phyloP scores from a whole-genome alignment of 1,139 yeast species.

The Wickerhamiella pararugosa region DNA sequence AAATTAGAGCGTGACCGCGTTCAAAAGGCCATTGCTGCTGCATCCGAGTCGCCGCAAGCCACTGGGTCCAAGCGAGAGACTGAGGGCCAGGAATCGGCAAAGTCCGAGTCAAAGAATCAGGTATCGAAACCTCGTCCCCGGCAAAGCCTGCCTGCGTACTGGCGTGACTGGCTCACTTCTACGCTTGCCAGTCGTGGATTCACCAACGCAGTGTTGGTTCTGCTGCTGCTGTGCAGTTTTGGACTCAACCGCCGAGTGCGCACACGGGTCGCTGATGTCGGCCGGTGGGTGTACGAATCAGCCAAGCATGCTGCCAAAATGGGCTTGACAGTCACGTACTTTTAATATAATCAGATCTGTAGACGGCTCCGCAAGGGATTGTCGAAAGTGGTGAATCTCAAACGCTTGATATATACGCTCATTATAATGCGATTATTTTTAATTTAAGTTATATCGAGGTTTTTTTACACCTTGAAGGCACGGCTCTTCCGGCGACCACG shows the following conservation, averaged over 20 bases:
- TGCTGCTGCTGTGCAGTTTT: conserved; percentile 9
- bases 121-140: background rate
- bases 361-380: too few species aligned
- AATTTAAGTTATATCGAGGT: too few species aligned
- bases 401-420: too few species aligned
- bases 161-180: conserved; percentile 9
- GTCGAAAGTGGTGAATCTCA: too few species aligned
- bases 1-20: conserved; percentile 7
- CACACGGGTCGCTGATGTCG: conserved; percentile 2
- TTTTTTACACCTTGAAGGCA: conserved; percentile 96
- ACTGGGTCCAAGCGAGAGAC: background rate
- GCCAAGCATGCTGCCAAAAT: conserved; percentile 9
- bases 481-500: conserved; percentile 99
- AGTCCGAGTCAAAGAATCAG: too few species aligned
- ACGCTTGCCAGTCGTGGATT: conserved; percentile 12
- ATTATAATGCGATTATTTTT: too few species aligned
- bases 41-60: background rate
- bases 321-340: conserved; percentile 15
- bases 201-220: conserved; percentile 9
- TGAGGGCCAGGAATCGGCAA: background rate
- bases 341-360: conserved; percentile 4
- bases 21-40: conserved; percentile 7
- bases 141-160: conserved; percentile 6
- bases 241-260: conserved; percentile 9
- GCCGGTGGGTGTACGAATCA: conserved; percentile 12